Base-by-base conservation (phyloP, 2,329 filamentous ascomycete genomes). In the Hypoxylon rubiginosum region DNA sequence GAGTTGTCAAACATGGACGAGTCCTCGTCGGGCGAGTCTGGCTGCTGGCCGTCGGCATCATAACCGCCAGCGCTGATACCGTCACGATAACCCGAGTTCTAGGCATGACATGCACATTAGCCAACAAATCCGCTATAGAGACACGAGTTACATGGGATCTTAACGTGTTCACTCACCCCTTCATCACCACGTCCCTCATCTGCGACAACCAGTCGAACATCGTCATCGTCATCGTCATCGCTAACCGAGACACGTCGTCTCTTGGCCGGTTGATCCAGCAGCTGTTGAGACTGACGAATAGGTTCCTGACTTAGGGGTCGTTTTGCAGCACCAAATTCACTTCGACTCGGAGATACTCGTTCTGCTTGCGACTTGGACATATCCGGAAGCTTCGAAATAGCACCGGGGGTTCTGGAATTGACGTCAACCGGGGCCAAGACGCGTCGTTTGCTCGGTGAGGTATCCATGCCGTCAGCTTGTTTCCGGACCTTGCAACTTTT, bases 1-100 rank as follows among this genome's bases (percentile, higher is more conserved):
- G 84, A 84, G 60, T 74, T 78, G 74, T 87, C 85, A 65, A 87
- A 86, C 41, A 86, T 74, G 19, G 84, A 85, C 17, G 82, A 83
- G 3, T 80, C 77, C 21, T 80, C 77, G 53, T 82, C 81, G 3
- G 84, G 81, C 10, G 82, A 79, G 43, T 63, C 55, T 32, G 75
- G 74, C 15, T 71, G 73, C 36, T 68, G 73, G 30, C 2, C 58
- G 58, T 26, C 36, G 24, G 30, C 46, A 26, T 50, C 53, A 11
- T 17, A 41, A 17, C 67, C 56, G 58, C 66, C 46, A 21, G 41
- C 19, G 34, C 49, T 34, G 58, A 21, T 56, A 36, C 50, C 51
- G 58, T 71, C 43, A 9, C 48, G 4, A 32, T 53, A 43, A 45
- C 19, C 7, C 17, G 46, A 36, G 21, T 62, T 58, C 50, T 67